Conservation (phyloP, 768 basidiomycete genomes). For the Xerocomellus intermedius region DNA sequence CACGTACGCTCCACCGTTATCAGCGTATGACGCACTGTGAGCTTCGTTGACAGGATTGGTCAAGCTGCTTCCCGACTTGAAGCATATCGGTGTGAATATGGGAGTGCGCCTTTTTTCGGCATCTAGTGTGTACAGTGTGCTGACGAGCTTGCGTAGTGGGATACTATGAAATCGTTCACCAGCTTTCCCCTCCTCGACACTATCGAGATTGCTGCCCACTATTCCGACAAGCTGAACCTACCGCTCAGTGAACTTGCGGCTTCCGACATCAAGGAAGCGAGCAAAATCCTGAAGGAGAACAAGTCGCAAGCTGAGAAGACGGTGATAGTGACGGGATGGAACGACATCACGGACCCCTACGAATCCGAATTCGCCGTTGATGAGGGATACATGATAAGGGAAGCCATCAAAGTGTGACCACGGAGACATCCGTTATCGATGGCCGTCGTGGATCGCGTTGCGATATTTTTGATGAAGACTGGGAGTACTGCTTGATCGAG, state of each 20-base stretch:
- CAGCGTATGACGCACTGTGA: not conserved
- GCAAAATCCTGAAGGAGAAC: conserved; percentile 3
- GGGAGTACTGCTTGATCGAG: not conserved
- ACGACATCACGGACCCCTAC: not conserved
- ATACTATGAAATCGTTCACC: not conserved
- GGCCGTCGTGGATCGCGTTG: conserved; percentile 15
- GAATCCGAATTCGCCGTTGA: not conserved
- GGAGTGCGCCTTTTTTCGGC: not conserved
- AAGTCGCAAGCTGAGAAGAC: conserved; percentile 5
- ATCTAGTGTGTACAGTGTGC: not conserved
- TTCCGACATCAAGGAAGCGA: not conserved
- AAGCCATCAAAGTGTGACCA: conserved; percentile 6
- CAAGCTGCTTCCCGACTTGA: conserved; percentile 9
- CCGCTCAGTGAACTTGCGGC: not conserved
- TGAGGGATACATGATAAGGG: not conserved
- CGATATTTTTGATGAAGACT: not conserved
- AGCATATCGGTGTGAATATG: not conserved
- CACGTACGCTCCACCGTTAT: conserved; percentile 6
- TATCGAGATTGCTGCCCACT: not conserved
- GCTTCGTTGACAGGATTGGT: conserved; percentile 1
- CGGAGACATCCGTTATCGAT: conserved; percentile 13
- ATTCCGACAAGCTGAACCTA: not conserved
- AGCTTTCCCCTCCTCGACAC: not conserved
- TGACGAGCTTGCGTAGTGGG: not conserved
- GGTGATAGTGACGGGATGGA: not conserved